These are phyloP conservation scores for Protostelium mycophagum DNA, from an alignment of 78 protist species.

Conservation along the genomic window DNA sequence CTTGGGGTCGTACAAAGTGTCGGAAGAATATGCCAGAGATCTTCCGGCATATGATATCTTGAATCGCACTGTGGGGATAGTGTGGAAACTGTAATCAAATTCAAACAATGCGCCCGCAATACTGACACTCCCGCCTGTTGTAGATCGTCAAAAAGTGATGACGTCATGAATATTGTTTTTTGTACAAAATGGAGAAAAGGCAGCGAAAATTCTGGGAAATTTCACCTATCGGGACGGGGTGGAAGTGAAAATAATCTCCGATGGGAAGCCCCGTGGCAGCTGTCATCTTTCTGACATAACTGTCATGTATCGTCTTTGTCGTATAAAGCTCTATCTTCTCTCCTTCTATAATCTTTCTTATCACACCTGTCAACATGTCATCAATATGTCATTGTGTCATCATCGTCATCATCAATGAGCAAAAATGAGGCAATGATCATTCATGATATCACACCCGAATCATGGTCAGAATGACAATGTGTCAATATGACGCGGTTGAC, in stretches of 20 bases:
- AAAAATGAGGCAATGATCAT: no score
- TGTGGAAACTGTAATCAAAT: conserved; percentile 58
- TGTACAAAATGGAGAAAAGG: no score
- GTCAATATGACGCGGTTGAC: conserved; percentile 61
- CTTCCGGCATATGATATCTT: conserved; percentile 17
- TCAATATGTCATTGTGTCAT: no score
- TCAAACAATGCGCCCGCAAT: conserved; percentile 2
- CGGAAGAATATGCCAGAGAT: conserved; percentile 45
- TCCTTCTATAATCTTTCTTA: conserved; percentile 47
- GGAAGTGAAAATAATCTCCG: conserved; percentile 28
- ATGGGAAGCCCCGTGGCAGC: conserved; percentile 34
- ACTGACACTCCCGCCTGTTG: not conserved
- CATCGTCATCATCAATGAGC: no score
- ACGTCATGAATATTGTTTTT: not conserved
- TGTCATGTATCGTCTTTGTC: conserved; percentile 42
- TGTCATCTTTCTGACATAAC: conserved; percentile 51
- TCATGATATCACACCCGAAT: conserved; percentile 43
- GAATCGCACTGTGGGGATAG: conserved; percentile 60
- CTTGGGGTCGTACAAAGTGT: conserved; percentile 56
- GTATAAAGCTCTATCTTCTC: conserved; percentile 53
- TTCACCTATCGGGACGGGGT: conserved; percentile 57
- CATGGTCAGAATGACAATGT: conserved; percentile 80
- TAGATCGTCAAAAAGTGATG: not conserved
- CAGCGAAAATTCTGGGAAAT: no score
- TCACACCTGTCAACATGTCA: not conserved